Percentiles rank a stretch among this genome's conserved stretches.
These are phyloP conservation scores for Tricladium varicosporioides DNA, from an alignment of 2,329 filamentous ascomycete species.

Conservation along the genomic window DNA sequence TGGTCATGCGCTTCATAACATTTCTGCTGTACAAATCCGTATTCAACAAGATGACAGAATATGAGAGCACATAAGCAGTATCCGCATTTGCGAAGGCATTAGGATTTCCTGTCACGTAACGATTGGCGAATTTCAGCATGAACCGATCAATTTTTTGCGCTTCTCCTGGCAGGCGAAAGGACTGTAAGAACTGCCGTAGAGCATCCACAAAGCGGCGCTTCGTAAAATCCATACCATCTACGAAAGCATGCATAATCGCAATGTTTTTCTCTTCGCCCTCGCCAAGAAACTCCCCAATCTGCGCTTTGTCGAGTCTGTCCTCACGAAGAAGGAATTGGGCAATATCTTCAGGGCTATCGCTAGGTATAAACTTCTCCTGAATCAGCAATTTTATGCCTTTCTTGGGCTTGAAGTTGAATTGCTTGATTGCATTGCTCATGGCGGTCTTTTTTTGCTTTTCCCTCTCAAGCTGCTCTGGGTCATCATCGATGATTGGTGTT, in stretches of 20 bases:
- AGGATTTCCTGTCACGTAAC: conserved; percentile 91
- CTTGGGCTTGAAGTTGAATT: conserved; percentile 98
- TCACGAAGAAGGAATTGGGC: conserved; percentile 79
- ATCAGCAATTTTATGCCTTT: conserved; percentile 82
- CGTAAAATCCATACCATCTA: conserved; percentile 90
- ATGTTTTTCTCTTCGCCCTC: conserved; percentile 93
- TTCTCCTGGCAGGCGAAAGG: conserved; percentile 91
- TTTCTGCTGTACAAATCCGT: conserved; percentile 93
- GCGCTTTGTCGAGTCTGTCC: conserved; percentile 84
- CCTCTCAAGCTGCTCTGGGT: conserved; percentile 90
- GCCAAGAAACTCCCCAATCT: conserved; percentile 90
- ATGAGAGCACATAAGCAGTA: conserved; percentile 92
- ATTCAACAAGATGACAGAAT: conserved; percentile 96
- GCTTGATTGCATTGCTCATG: conserved; percentile 79
- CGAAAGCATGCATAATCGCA: conserved; percentile 97
- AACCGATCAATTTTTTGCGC: conserved; percentile 99
- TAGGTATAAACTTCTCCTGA: conserved; percentile 82
- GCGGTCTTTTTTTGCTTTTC: conserved; percentile 94
- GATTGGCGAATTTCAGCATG: conserved; percentile 98
- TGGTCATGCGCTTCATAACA: conserved; percentile 82
- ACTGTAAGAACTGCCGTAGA: conserved; percentile 85
- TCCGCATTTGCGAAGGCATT: conserved; percentile 98
- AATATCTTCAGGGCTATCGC: conserved; percentile 75
- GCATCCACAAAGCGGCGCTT: conserved; percentile 92
- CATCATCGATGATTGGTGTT: conserved; percentile 76